Evolutionary conservation across 2,329 filamentous ascomycete species (phyloP).

Genomic region (Ophiocordyceps camponoti-saundersi): DNA sequence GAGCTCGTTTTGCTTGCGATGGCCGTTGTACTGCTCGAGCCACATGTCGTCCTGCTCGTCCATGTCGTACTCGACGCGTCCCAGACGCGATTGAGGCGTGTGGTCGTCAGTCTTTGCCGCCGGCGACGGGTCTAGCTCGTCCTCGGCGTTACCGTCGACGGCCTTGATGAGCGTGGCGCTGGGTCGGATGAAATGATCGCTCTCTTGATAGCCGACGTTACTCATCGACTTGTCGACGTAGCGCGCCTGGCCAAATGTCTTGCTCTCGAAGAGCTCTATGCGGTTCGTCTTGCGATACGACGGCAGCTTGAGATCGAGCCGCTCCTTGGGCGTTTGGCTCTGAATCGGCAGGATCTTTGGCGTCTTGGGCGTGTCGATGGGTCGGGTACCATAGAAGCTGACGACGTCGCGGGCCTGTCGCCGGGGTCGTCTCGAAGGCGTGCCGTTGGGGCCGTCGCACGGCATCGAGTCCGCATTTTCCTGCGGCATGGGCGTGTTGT

Average conservation of each 20-base stretch:
- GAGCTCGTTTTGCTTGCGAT: constrained; percentile 55
- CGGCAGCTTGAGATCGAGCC: constrained; percentile 59
- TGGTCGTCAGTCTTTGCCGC: constrained; percentile 12
- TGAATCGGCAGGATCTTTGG: constrained; percentile 58
- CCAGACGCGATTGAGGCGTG: constrained; percentile 29
- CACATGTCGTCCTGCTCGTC: constrained; percentile 97
- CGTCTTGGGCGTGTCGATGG: constrained; percentile 33
- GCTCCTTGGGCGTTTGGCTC: constrained; percentile 66
- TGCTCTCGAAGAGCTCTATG: constrained; percentile 69
- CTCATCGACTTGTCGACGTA: constrained; percentile 96
- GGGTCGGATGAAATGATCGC: constrained; percentile 69
- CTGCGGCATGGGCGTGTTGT: constrained; percentile 24
- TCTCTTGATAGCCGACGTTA: constrained; percentile 89
- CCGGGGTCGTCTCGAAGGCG: constrained; percentile 18
- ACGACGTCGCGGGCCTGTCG: constrained; percentile 33
- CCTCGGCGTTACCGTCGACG: constrained; percentile 39
- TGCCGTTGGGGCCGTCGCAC: constrained; percentile 12
- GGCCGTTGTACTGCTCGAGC: constrained; percentile 69
- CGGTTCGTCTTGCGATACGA: constrained; percentile 62
- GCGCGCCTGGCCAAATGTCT: constrained; percentile 67
- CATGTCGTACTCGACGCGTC: constrained; percentile 97
- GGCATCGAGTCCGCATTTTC: constrained; percentile 13
- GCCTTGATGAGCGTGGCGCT: constrained; percentile 55
- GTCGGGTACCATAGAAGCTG: constrained; percentile 34
- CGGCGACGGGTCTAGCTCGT: constrained; percentile 33